Conservation (phyloP, 345 rosid genomes). For the Trapa incisa region DNA sequence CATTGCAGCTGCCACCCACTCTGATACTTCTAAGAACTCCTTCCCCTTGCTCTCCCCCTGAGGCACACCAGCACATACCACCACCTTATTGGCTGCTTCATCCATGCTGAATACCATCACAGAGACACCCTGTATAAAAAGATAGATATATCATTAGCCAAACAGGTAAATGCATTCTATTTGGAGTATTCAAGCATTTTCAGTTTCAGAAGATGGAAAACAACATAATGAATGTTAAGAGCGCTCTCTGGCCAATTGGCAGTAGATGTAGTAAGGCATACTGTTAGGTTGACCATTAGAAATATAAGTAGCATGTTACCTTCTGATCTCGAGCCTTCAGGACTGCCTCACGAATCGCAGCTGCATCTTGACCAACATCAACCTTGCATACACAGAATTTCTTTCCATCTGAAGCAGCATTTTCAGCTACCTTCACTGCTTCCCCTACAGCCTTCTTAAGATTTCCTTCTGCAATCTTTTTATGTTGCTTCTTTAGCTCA, state of each 20-base stretch:
- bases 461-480: conserved; percentile 83
- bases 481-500: conserved; percentile 64
- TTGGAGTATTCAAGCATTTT: not conserved
- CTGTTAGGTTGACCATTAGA: not conserved
- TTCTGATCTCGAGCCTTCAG: conserved; percentile 60
- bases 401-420: conserved; percentile 61
- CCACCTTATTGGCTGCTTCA: conserved; percentile 71
- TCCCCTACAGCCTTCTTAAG: conserved; percentile 52
- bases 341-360: conserved; percentile 92
- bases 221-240: not conserved
- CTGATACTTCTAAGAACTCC: conserved; percentile 69
- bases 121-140: conserved; percentile 46
- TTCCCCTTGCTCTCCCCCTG: conserved; percentile 42
- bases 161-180: not conserved
- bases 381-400: conserved; percentile 56
- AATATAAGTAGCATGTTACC: conserved; percentile 21
- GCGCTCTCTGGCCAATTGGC: not conserved
- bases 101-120: conserved; percentile 82
- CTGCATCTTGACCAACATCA: conserved; percentile 82
- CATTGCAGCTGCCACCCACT: conserved; percentile 71
- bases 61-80: conserved; percentile 85
- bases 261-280: not conserved
- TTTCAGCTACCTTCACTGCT: conserved; percentile 52
- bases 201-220: not conserved
- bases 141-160: not conserved